These are phyloP conservation scores for Pseudozyma pruni DNA, from an alignment of 1,284 basidiomycete genomes.

Conservation along the genomic window DNA sequence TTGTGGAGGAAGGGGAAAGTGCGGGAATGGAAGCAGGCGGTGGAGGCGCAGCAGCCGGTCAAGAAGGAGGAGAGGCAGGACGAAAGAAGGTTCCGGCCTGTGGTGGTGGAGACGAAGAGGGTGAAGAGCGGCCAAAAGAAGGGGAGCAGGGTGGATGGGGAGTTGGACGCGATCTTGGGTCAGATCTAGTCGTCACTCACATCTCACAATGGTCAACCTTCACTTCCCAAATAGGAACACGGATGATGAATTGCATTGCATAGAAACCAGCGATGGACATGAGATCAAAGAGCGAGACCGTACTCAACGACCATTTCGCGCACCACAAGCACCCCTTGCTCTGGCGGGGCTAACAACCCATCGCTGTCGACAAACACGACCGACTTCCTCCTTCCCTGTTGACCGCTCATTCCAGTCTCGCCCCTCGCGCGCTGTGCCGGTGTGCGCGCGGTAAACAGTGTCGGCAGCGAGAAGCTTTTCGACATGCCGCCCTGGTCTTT, in stretches of 20 bases:
- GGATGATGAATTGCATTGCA: too few species aligned
- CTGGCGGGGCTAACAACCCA: constrained; percentile 11
- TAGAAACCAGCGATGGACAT: not conserved
- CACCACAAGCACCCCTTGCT: constrained; percentile 13
- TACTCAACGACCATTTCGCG: constrained; percentile 3
- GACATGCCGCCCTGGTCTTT: constrained; percentile 3
- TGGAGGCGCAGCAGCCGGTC: constrained; percentile 8
- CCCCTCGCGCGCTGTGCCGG: constrained; percentile 13
- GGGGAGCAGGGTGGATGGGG: constrained; percentile 36
- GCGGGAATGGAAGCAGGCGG: constrained; percentile 53
- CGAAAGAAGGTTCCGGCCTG: constrained; percentile 1
- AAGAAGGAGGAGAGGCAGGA: not conserved
- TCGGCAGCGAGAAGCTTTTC: constrained; percentile 9
- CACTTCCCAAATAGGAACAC: too few species aligned
- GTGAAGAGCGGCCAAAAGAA: constrained; percentile 8
- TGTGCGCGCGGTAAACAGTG: constrained; percentile 29
- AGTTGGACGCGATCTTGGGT: constrained; percentile 48
- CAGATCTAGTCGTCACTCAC: too few species aligned
- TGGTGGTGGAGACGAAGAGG: constrained; percentile 25
- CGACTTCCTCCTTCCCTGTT: not conserved
- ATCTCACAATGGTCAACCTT: too few species aligned
- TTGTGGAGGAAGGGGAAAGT: constrained; percentile 54
- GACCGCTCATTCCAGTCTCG: not conserved
- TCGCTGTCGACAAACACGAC: constrained; percentile 7
- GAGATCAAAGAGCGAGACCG: constrained; percentile 12